Base-by-base conservation (phyloP, 352 stramenopile species). In the Phytophthora ohioensis region DNA sequence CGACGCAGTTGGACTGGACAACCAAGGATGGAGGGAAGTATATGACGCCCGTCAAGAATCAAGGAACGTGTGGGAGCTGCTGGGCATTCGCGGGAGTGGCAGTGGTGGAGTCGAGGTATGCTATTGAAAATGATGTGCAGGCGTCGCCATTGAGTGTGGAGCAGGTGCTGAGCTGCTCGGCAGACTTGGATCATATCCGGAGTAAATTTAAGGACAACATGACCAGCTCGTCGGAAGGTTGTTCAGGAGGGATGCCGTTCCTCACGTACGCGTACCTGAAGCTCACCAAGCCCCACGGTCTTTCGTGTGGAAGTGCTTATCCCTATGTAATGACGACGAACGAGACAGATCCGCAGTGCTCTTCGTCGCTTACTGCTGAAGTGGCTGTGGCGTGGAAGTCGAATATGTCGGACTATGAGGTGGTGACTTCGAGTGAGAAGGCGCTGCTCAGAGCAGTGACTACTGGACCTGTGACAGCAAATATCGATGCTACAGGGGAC, bases 41-140 rank as follows among this genome's bases (percentile, higher is more conserved):
- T 67, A 55, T 94, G 84, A 97, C 91, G 35, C 85, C 93, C 6
- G 86, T 98, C 39, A 98, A 98, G 80, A 97, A 98, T 66, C 94
- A 98, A 63, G 92, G 91, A 31, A 94, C 88, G 34, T 98, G 94
- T 59, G 94, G 94, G 8, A 97, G 90, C 57, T 98, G 94, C 75
- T 98, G 94, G 94, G 94, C 94, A 7, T 98, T 98, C 67, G 58
- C 76, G 11, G 88, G 84, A 27, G 78, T 94, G 1, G 82, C 85
- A 3, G 85, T 83, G 10, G 78, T 94, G 49, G 89, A 96, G 65
- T 91, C 81, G 21, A 84, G 85, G 30, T 88, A 79, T 59, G 89
- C 89, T n/a, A 96, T 96, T 73, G 80, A 85, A 34, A 75, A 91
- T 21, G 79, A 93, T n/a, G 71, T 91, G 4, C 63, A 69, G 9